These are phyloP conservation scores for Ganoderma meredithae DNA, from an alignment of 1,284 basidiomycete species.

Conservation along the genomic window DNA sequence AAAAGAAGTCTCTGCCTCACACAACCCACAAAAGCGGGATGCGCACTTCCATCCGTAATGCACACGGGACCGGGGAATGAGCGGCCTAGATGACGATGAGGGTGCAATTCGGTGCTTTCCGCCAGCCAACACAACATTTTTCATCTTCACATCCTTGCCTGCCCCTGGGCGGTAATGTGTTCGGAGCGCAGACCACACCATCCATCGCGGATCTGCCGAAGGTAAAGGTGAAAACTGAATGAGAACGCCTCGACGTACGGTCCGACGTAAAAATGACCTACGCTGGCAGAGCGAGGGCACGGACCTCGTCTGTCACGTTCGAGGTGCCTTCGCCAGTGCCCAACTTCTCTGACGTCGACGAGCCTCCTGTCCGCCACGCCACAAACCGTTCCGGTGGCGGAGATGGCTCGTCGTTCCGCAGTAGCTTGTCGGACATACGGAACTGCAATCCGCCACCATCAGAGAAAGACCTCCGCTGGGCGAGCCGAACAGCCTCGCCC, in stretches of 20 bases:
- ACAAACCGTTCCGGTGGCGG: too few relatives aligned
- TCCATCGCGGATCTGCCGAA: neutral
- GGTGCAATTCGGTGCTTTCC: slow-evolving; percentile 1
- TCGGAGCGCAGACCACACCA: neutral
- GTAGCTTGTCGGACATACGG: too few relatives aligned
- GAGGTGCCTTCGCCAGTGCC: too few relatives aligned
- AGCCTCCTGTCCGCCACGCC: too few relatives aligned
- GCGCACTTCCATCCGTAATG: neutral
- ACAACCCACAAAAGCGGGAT: neutral
- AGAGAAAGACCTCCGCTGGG: too few relatives aligned
- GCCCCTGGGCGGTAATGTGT: neutral
- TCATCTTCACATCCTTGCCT: slow-evolving; percentile 1
- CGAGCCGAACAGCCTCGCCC: neutral
- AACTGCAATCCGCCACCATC: too few relatives aligned
- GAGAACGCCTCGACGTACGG: neutral
- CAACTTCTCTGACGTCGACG: too few relatives aligned
- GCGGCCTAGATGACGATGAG: slow-evolving; percentile 7
- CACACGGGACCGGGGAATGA: neutral
- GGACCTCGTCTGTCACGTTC: too few relatives aligned
- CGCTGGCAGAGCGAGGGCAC: neutral
- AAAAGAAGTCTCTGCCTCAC: neutral
- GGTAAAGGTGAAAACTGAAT: neutral
- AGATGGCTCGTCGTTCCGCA: too few relatives aligned
- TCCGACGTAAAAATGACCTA: neutral
- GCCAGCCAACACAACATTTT: neutral